Conservation (phyloP, 2,329 filamentous ascomycete species). For the Diaporthe sp. region DNA sequence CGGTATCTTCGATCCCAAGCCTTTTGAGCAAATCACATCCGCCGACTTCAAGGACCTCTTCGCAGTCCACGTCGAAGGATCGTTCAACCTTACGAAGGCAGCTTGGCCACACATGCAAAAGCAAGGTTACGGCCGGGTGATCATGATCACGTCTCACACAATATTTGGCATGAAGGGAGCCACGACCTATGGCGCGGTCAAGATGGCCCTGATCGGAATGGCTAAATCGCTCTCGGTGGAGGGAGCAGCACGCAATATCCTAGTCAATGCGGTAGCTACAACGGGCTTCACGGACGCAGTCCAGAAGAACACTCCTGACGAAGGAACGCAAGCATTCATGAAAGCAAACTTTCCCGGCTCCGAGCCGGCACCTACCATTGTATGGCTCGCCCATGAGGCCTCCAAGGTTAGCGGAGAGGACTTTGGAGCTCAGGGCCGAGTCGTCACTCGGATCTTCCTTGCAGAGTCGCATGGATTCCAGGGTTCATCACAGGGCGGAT, state of each 20-base stretch:
- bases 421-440: background rate
- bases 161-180: background rate
- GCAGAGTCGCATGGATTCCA: background rate
- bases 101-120: conserved; percentile 10
- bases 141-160: conserved; percentile 1
- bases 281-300: background rate
- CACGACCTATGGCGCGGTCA: background rate
- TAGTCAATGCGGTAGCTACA: background rate
- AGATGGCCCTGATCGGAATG: background rate
- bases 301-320: background rate
- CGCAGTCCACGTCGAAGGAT: background rate
- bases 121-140: background rate
- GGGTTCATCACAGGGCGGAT: background rate
- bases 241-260: background rate
- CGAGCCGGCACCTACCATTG: background rate
- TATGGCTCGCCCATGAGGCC: background rate
- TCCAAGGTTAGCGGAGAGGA: background rate
- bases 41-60: background rate
- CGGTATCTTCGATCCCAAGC: background rate
- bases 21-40: background rate
- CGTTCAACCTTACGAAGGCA: background rate
- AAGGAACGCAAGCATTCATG: background rate
- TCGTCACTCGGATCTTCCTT: background rate
- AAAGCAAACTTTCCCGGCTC: background rate
- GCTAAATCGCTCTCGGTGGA: background rate